Evolutionary conservation across 345 rosid genomes (phyloP), one percentile per base, ranked within the genome.

Genomic region (Camelina laxa): DNA sequence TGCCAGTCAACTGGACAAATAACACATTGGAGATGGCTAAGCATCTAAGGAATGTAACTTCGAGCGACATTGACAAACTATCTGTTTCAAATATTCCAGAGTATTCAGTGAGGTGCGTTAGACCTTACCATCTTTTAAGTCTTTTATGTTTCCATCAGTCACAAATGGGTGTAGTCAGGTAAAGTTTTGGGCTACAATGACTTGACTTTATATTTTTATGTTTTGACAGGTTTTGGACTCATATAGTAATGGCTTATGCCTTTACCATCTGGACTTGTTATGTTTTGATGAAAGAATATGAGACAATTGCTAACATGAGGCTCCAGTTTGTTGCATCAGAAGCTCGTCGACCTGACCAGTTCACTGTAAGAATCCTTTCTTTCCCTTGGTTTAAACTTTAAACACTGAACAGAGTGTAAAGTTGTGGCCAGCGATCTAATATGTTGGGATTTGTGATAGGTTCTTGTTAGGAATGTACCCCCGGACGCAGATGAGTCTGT

Each of bases 261-360:
- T 84, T 94, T 68, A 90, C 97, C 56, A 83, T 90, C 65, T 94
- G 99, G 99, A 92, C 97, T 48, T 88, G 87, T 79, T 92, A 85
- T 77, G 90, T 92, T 72, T 73, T 95, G 82, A 74, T 75, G 61
- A 92, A 83, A 82, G 99, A 95, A 84, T 95, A 95, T 60, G 97
- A 83, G 76, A 84, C 30, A 13, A 80, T 95, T 73, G 91, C 97
- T 69, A 74, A 69, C 31, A 89, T 92, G 99, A 82, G 99, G 70
- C 83, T 89, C 82, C 92, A 86, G 39, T 95, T 95, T 86, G 84
- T 95, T 83, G 87, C 89, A 42, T 81, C 97, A 6, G 99, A 88
- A 78, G 80, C 72, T 67, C 96, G 96, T 19, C 85, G 96, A 31
- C 90, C 97, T 2, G 97, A 95, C 79, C 97, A 95, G 80, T 95